Conservation (phyloP, 1,139 yeast genomes). For the Kodamaea sp. region DNA sequence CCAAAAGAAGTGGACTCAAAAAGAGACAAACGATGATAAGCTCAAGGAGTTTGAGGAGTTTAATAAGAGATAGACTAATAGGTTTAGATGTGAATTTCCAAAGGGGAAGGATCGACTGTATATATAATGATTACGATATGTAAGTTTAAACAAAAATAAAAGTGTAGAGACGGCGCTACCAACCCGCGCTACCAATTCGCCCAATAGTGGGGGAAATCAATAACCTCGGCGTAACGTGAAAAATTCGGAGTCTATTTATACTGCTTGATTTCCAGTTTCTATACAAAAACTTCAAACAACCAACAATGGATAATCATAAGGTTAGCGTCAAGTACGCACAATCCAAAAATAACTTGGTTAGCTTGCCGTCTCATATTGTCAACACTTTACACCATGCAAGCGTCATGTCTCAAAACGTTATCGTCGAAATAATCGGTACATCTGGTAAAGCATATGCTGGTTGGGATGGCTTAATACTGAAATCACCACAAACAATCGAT, state of each 20-base stretch:
- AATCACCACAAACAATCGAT: conserved; percentile 29
- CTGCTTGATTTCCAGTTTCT: no score
- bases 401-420: conserved; percentile 58
- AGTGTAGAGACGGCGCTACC: no score
- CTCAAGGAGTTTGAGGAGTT: conserved; percentile 28
- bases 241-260: conserved; percentile 7
- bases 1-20: conserved; percentile 25
- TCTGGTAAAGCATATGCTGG: conserved; percentile 51
- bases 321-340: conserved; percentile 30
- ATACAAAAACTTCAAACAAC: not conserved
- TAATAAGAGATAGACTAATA: conserved; percentile 8
- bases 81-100: not conserved
- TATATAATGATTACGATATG: not conserved
- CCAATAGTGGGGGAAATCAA: no score
- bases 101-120: not conserved
- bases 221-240: conserved; percentile 1
- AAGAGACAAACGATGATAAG: conserved; percentile 16
- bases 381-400: conserved; percentile 50
- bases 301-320: conserved; percentile 37
- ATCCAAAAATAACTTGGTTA: conserved; percentile 52
- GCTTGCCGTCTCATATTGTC: conserved; percentile 53
- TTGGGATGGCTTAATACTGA: conserved; percentile 71
- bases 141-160: no score
- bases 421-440: conserved; percentile 42
- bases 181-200: no score